Conservation (phyloP, 2,329 filamentous ascomycete species). For the Sporothrix mexicana region DNA sequence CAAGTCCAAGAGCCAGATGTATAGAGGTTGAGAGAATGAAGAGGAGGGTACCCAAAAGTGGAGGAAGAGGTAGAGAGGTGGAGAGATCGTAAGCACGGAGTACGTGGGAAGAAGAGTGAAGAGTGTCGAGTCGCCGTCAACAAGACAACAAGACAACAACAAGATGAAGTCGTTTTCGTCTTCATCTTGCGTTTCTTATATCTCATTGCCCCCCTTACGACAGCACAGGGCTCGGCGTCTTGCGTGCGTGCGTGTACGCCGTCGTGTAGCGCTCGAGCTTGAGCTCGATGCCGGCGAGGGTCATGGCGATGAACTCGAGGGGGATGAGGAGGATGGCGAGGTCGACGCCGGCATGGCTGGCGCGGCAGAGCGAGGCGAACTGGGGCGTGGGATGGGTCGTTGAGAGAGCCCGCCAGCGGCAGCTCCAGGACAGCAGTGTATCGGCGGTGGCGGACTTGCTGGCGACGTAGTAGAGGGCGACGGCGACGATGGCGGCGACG, state of each 20-base stretch:
- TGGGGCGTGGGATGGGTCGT: constrained; percentile 59
- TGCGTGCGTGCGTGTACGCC: constrained; percentile 44
- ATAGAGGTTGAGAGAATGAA: neutral
- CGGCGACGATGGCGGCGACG: constrained; percentile 57
- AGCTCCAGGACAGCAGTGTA: constrained; percentile 67
- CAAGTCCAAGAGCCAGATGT: neutral
- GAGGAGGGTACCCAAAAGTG: neutral
- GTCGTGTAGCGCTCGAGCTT: constrained; percentile 52
- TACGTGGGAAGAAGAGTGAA: neutral
- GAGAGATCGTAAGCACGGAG: neutral
- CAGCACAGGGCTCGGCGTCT: constrained; percentile 43
- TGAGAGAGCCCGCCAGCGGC: constrained; percentile 60
- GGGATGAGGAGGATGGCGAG: constrained; percentile 63
- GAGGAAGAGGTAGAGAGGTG: neutral
- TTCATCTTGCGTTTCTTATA: too few relatives aligned
- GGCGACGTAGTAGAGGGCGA: constrained; percentile 63
- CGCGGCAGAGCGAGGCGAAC: constrained; percentile 62
- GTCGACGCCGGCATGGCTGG: constrained; percentile 61
- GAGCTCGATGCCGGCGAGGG: constrained; percentile 53
- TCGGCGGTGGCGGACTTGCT: constrained; percentile 59
- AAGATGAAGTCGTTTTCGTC: neutral
- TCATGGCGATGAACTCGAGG: constrained; percentile 58
- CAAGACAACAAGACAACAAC: neutral
- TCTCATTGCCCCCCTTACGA: constrained; percentile 30
- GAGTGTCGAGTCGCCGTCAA: neutral